Evolutionary conservation across 1,284 basidiomycete genomes (phyloP).

Genomic region (Papiliotrema nemorosa): DNA sequence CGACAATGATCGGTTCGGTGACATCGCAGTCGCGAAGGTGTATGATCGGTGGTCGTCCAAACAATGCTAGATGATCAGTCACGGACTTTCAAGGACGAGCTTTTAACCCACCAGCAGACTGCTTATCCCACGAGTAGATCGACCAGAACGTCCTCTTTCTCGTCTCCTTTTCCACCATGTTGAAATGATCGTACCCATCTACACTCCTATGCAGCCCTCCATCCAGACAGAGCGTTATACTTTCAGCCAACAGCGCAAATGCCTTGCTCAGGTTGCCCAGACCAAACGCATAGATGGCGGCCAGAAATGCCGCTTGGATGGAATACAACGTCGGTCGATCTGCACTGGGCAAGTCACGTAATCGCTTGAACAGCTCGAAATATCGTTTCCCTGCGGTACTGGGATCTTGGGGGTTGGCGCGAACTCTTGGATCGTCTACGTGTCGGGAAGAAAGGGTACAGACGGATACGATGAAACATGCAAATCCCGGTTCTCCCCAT

Average conservation of each 20-base stretch:
- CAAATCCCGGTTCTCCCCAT: constrained; percentile 89
- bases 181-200: constrained; percentile 82
- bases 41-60: constrained; percentile 79
- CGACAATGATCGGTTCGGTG: constrained; percentile 72
- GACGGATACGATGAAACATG: constrained; percentile 80
- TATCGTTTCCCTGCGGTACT: constrained; percentile 82
- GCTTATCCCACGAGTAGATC: constrained; percentile 90
- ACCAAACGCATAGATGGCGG: constrained; percentile 82
- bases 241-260: constrained; percentile 75
- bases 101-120: constrained; percentile 47
- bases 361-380: constrained; percentile 77
- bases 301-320: constrained; percentile 78
- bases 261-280: constrained; percentile 81
- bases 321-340: constrained; percentile 84
- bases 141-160: constrained; percentile 90
- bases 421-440: constrained; percentile 80
- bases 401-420: constrained; percentile 71
- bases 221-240: constrained; percentile 74
- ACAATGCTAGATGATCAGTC: constrained; percentile 72
- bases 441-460: constrained; percentile 85
- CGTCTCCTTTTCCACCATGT: constrained; percentile 79
- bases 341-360: constrained; percentile 78
- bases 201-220: constrained; percentile 79
- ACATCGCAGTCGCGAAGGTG: constrained; percentile 82
- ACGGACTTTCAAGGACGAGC: neutral